A percentile compares a stretch with the other conserved stretches of the same genome.
These are phyloP conservation scores for Globisporangium paroecandrum DNA, from an alignment of 352 stramenopile species.

Conservation along the genomic window DNA sequence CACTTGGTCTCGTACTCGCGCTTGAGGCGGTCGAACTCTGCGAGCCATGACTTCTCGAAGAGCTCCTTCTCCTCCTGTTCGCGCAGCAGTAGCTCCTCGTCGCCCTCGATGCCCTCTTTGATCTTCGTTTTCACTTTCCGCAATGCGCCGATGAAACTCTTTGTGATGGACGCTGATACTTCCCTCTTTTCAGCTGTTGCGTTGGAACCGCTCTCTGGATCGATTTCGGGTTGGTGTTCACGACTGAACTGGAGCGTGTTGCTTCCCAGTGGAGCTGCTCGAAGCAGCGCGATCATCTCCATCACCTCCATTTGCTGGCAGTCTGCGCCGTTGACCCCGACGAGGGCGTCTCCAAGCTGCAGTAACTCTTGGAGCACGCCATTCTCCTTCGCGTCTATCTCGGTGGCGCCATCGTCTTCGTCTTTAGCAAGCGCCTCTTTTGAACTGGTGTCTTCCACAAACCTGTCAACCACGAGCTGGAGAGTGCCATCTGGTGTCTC, in stretches of 20 bases:
- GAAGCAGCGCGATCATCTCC: slow-evolving; percentile 30
- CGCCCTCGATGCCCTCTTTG: slow-evolving; percentile 45
- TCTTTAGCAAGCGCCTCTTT: too few relatives aligned
- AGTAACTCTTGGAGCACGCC: slow-evolving; percentile 16
- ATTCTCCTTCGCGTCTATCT: not conserved
- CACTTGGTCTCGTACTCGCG: slow-evolving; percentile 44
- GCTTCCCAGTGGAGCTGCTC: slow-evolving; percentile 20
- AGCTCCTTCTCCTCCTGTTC: slow-evolving; percentile 41
- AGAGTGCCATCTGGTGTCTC: not conserved
- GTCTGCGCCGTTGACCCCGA: slow-evolving; percentile 27
- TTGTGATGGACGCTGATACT: slow-evolving; percentile 21
- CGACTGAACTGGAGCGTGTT: slow-evolving; percentile 39
- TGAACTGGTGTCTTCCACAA: slow-evolving; percentile 21
- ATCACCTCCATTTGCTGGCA: slow-evolving; percentile 25
- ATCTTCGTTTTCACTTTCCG: slow-evolving; percentile 59
- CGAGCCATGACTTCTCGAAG: slow-evolving; percentile 61
- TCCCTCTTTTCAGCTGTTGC: not conserved
- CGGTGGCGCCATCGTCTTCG: not conserved
- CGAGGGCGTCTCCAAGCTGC: slow-evolving; percentile 34
- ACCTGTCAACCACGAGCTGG: slow-evolving; percentile 34
- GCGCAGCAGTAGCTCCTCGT: slow-evolving; percentile 29
- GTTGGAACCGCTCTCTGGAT: not conserved
- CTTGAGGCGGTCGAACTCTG: slow-evolving; percentile 50
- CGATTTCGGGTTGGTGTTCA: not conserved
- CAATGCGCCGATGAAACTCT: slow-evolving; percentile 44